A percentile compares a stretch with the other conserved stretches of the same genome.
These are phyloP conservation scores for Mucor indicus DNA, from an alignment of 371 early-diverging fungal species.

Conservation along the genomic window DNA sequence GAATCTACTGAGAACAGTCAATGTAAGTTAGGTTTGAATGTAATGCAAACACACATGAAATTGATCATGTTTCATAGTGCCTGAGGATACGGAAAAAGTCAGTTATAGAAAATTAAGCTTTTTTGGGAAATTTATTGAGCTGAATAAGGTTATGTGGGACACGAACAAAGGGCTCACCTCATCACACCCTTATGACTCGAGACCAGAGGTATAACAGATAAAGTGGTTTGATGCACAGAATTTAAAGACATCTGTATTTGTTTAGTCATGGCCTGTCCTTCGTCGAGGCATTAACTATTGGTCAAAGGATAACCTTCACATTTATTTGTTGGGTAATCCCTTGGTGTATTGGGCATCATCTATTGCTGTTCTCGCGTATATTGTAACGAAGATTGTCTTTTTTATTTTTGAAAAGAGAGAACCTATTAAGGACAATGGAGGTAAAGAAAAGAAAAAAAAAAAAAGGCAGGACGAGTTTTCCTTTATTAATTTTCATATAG, in stretches of 20 bases:
- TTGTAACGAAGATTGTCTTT: constrained; percentile 58
- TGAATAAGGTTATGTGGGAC: constrained; percentile 86
- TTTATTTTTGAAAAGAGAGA: constrained; percentile 77
- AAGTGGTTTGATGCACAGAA: background rate
- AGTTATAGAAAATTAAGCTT: constrained; percentile 66
- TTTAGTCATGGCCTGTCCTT: constrained; percentile 83
- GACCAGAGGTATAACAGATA: constrained; percentile 52
- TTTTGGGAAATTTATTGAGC: constrained; percentile 79
- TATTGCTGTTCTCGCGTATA: constrained; percentile 60
- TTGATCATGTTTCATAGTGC: constrained; percentile 21
- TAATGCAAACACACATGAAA: background rate
- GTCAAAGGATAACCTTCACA: constrained; percentile 70
- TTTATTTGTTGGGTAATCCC: constrained; percentile 98
- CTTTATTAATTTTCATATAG: constrained; percentile 13
- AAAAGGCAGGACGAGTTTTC: background rate
- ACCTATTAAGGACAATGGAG: constrained; percentile 55
- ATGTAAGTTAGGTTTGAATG: constrained; percentile 31
- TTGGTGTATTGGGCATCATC: constrained; percentile 87
- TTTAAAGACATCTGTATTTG: background rate
- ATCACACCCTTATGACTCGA: constrained; percentile 93
- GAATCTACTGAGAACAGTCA: constrained; percentile 50
- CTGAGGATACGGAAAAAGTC: constrained; percentile 46
- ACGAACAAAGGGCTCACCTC: constrained; percentile 87
- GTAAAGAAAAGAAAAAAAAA: constrained; percentile 17
- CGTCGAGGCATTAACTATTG: constrained; percentile 94